phyloP scores from a whole-genome alignment of 306 rosid genomes.

The Nissolia schottii region DNA sequence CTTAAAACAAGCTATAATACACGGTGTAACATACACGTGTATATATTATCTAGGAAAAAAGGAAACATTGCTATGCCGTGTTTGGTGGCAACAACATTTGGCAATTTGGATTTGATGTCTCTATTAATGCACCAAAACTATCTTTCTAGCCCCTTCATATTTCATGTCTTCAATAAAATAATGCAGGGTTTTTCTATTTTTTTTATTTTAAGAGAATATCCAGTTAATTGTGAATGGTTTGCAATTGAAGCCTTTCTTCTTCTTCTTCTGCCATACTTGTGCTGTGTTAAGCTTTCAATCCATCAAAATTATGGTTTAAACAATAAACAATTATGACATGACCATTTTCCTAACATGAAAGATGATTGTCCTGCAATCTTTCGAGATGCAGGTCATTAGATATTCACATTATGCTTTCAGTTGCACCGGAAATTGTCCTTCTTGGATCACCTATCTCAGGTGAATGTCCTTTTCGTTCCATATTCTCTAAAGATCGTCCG shows the following conservation, averaged over 20 bases:
- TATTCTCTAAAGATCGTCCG: not conserved
- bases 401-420: conserved; percentile 75
- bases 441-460: conserved; percentile 90
- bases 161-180: not conserved
- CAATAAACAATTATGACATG: not conserved
- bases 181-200: not conserved
- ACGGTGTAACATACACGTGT: conserved; percentile 2
- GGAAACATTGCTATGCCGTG: not conserved
- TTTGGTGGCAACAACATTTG: not conserved
- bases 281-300: conserved; percentile 2
- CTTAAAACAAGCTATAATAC: not conserved
- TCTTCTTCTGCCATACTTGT: not conserved
- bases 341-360: not conserved
- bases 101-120: not conserved
- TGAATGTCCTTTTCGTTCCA: conserved; percentile 20
- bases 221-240: not conserved
- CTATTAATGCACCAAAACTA: not conserved
- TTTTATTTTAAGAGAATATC: not conserved
- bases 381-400: conserved; percentile 69
- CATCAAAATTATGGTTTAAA: not conserved
- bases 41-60: not conserved
- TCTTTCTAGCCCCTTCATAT: not conserved
- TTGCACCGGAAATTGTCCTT: conserved; percentile 68
- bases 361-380: conserved; percentile 16
- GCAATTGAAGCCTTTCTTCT: not conserved